Evolutionary conservation across 192 early-diverging fungal species (phyloP).

Genomic region (Umbelopsis sp.): DNA sequence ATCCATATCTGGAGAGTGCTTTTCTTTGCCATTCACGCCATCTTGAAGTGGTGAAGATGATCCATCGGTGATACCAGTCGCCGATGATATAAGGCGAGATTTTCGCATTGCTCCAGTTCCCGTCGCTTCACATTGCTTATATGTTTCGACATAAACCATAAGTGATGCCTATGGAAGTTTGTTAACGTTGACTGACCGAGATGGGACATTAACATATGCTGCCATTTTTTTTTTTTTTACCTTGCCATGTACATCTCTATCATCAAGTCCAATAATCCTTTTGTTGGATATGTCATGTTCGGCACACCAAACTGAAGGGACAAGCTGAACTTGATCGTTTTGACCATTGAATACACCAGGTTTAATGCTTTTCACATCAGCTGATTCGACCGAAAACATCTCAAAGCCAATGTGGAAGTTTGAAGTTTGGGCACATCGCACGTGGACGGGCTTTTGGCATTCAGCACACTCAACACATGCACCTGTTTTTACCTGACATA

Average conservation of each 20-base stretch:
- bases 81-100: slow-evolving; percentile 32
- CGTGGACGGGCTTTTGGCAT: slow-evolving; percentile 50
- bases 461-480: slow-evolving; percentile 46
- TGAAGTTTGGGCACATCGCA: slow-evolving; percentile 49
- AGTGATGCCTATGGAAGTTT: slow-evolving; percentile 19
- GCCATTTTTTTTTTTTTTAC: background rate
- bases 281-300: slow-evolving; percentile 43
- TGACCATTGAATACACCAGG: slow-evolving; percentile 28
- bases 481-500: slow-evolving; percentile 40
- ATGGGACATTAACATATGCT: slow-evolving; percentile 14
- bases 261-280: slow-evolving; percentile 34
- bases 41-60: background rate
- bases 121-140: slow-evolving; percentile 42
- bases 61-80: background rate
- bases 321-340: slow-evolving; percentile 41
- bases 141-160: slow-evolving; percentile 40
- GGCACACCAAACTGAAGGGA: slow-evolving; percentile 50
- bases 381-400: slow-evolving; percentile 37
- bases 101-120: slow-evolving; percentile 49
- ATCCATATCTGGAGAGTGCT: slow-evolving; percentile 3
- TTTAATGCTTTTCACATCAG: slow-evolving; percentile 13
- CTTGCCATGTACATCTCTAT: slow-evolving; percentile 12
- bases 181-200: slow-evolving; percentile 29
- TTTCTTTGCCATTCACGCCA: slow-evolving; percentile 17
- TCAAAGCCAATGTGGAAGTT: slow-evolving; percentile 50